Base-by-base conservation (phyloP, 306 rosid genomes). In the Benincasa hispida region DNA sequence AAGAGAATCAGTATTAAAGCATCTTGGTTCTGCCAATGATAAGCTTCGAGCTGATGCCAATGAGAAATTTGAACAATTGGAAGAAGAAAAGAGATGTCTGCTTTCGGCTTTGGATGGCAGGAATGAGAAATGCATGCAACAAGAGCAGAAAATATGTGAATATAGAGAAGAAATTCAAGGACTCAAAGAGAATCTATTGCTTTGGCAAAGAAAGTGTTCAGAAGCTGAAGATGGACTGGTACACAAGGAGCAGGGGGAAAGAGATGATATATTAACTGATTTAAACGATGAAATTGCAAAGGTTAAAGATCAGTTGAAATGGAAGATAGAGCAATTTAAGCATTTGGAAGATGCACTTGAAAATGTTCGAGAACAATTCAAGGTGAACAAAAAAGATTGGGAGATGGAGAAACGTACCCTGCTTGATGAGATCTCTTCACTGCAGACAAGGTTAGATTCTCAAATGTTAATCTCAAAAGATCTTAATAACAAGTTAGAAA, bases 261-360 rank as follows among this genome's bases (percentile, higher is more conserved):
- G 87, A 81, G 86, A 91, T 41, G 85, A 81, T 70, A 27, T 79
- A 80, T 32, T 88, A 0, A 63, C 78, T 57, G 80, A 79, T 70
- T 55, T 88, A 27, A 91, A 86, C 76, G 89, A 91, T 76, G 87
- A 87, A 80, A 80, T 35, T 50, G 79, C 82, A 74, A 85, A 87
- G 79, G 50, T 87, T 73, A 84, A 81, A 87, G 96, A 93, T 62
- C 87, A 87, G 80, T 73, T 93, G 34, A 90, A 91, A 81, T 91
- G 94, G 98, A 91, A 90, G 83, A 88, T 77, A 79, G 96, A 93
- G 82, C 97, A 93, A 61, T 87, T 93, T 81, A 80, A 63, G 24
- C 93, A 93, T 81, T 81, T 88, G 7, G 89, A 90, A 81, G 94
- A 91, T 75, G 94, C 96, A 25, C 87, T 87, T 74, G 81, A 84